These are phyloP conservation scores for Sporothrix schenckii DNA, from an alignment of 2,329 filamentous ascomycete species.

Conservation along the genomic window DNA sequence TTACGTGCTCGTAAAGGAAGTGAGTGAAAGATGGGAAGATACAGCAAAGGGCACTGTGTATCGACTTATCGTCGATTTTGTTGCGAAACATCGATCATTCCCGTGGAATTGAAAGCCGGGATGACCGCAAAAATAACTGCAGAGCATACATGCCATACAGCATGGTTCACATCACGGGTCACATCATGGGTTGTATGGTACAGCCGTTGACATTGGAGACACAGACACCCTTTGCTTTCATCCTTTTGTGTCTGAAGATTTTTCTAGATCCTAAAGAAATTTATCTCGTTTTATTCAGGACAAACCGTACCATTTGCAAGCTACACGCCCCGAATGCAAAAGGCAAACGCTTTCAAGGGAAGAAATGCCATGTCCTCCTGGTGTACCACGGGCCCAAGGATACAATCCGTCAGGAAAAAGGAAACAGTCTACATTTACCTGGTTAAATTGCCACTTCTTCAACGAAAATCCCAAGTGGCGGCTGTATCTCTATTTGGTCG, in stretches of 20 bases:
- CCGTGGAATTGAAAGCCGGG: neutral
- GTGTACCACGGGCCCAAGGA: neutral
- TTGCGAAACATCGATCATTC: too few species aligned
- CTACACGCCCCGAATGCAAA: neutral
- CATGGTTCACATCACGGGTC: neutral
- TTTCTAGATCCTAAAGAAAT: neutral
- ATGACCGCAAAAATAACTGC: neutral
- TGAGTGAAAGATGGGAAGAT: too few species aligned
- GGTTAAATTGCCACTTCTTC: conserved; percentile 21
- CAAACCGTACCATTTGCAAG: neutral
- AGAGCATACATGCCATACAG: neutral
- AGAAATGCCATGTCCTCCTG: neutral
- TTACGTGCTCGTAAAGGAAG: neutral
- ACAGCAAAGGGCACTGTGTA: neutral
- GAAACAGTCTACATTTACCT: conserved; percentile 19
- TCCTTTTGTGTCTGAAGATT: conserved; percentile 3
- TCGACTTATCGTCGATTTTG: too few species aligned
- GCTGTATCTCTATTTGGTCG: conserved; percentile 15
- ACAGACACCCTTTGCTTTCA: neutral
- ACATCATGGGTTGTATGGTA: neutral
- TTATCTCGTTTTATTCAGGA: neutral
- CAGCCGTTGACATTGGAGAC: too few species aligned
- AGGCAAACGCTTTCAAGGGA: neutral
- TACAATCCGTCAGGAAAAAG: neutral
- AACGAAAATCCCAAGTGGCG: conserved; percentile 26